These are phyloP conservation scores for Naematelia aurantialba DNA, from an alignment of 768 basidiomycete species.

Conservation along the genomic window DNA sequence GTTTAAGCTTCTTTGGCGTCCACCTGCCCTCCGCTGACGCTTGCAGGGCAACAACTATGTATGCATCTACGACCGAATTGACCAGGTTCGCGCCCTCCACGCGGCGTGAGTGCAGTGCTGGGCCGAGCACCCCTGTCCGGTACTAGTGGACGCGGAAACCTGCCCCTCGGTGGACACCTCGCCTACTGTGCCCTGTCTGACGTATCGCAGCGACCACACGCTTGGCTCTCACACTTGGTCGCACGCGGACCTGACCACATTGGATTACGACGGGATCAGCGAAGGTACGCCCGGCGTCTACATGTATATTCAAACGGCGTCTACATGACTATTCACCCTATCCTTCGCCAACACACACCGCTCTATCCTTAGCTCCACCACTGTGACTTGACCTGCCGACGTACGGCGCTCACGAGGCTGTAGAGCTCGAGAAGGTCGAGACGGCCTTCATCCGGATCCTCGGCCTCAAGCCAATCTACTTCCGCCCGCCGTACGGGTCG, in stretches of 20 bases:
- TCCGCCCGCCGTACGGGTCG: slow-evolving; percentile 48
- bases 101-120: slow-evolving; percentile 25
- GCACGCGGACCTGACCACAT: slow-evolving; percentile 42
- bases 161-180: too few species aligned
- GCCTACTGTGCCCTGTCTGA: not conserved
- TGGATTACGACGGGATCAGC: slow-evolving; percentile 30
- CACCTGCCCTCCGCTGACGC: not conserved
- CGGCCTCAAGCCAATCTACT: slow-evolving; percentile 45
- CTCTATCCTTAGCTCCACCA: not conserved
- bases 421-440: slow-evolving; percentile 43
- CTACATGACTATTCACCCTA: slow-evolving; percentile 8
- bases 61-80: slow-evolving; percentile 47
- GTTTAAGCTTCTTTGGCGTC: too few species aligned
- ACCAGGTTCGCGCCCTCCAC: slow-evolving; percentile 35
- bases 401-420: not conserved
- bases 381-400: too few species aligned
- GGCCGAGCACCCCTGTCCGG: too few species aligned
- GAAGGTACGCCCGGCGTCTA: slow-evolving; percentile 24
- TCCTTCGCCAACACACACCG: slow-evolving; percentile 1
- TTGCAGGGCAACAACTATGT: slow-evolving; percentile 46
- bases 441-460: slow-evolving; percentile 47
- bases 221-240: slow-evolving; percentile 49
- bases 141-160: too few species aligned
- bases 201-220: slow-evolving; percentile 32
- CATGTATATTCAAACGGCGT: not conserved